These are phyloP conservation scores for Gnomoniopsis sp. DNA, from an alignment of 2,329 filamentous ascomycete genomes.

Conservation along the genomic window DNA sequence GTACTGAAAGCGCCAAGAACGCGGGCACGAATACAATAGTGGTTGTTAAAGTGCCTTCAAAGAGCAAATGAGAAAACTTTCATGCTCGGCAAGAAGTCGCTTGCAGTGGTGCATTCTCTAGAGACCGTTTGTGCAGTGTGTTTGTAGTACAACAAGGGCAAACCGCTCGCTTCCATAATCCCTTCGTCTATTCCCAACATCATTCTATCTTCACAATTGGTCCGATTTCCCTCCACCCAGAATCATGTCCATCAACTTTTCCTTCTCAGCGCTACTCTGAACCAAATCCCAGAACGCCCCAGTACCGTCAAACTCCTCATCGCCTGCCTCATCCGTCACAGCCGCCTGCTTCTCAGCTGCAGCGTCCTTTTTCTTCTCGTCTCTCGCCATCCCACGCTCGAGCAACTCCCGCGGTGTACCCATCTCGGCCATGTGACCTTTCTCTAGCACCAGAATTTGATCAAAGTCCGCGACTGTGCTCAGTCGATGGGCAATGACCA, in stretches of 20 bases:
- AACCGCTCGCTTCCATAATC: too few species aligned
- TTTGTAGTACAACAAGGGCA: too few species aligned
- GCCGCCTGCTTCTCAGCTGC: background rate
- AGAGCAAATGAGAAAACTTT: too few species aligned
- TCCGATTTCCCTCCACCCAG: conserved; percentile 17
- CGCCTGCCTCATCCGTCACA: background rate
- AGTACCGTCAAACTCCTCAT: conserved; percentile 19
- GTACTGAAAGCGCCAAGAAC: too few species aligned
- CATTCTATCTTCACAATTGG: background rate
- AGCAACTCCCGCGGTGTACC: conserved; percentile 37
- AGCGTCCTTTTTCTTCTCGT: conserved; percentile 11
- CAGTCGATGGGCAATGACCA: conserved; percentile 37
- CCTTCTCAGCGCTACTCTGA: conserved; percentile 27
- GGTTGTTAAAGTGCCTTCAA: too few species aligned
- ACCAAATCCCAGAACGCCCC: conserved; percentile 29
- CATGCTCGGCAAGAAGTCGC: too few species aligned
- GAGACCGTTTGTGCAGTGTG: too few species aligned
- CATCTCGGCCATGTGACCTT: conserved; percentile 43
- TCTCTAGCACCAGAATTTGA: conserved; percentile 45
- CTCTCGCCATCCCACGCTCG: conserved; percentile 30
- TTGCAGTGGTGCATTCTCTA: too few species aligned
- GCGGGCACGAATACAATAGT: too few species aligned
- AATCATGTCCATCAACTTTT: conserved; percentile 27
- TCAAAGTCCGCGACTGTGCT: conserved; percentile 51
- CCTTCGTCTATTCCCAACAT: background rate